Base-by-base conservation (phyloP, 2,329 filamentous ascomycete genomes). In the Aspergillus fumigatus region DNA sequence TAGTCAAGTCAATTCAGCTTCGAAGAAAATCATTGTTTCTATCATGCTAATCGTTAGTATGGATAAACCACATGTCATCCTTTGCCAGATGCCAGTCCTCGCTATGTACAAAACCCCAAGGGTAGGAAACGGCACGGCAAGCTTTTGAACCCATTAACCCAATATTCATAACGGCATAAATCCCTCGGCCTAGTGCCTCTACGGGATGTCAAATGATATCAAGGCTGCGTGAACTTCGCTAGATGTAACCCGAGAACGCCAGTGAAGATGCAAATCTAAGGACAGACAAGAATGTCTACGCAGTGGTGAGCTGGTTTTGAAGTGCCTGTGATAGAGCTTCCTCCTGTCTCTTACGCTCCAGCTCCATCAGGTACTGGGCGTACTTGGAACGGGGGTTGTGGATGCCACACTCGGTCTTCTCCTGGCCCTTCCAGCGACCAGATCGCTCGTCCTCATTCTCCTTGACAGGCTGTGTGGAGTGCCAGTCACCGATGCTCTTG, bases 401-500 rank as follows among this genome's bases (percentile, higher is more conserved):
- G 71, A 99, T 97, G 50, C 94, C 94, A 75, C 94, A 99, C 80
- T 99, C 94, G 17, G 92, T 95, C 87, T 99, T 99, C 69, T 83
- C 79, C 75, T 92, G 89, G 60, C 94, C 94, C 83, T 96, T 97
- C 94, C 94, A 99, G 65, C 94, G 88, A 57, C 94, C 94, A 8
- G 94, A 89, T 52, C 94, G 88, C 84, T 99, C 94, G 69, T 97
- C 94, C 77, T 99, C 94, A 63, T 90, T 90, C 57, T 93, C 91
- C 61, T 82, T 86, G 59, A 97, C 92, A 11, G 94, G 92, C 65
- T 86, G 88, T 3, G 94, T 99, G 51, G 92, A 96, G 82, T 99
- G 94, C 90, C 92, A 97, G 81, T 99, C 94, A 60, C 94, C 94
- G 61, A 99, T 83, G 63, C 91, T 96, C 83, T 97, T 97, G 83